A percentile compares a stretch with the other conserved stretches of the same genome.
Evolutionary conservation across 2,329 filamentous ascomycete genomes (phyloP).

Genomic region (Sphaerulina musiva): DNA sequence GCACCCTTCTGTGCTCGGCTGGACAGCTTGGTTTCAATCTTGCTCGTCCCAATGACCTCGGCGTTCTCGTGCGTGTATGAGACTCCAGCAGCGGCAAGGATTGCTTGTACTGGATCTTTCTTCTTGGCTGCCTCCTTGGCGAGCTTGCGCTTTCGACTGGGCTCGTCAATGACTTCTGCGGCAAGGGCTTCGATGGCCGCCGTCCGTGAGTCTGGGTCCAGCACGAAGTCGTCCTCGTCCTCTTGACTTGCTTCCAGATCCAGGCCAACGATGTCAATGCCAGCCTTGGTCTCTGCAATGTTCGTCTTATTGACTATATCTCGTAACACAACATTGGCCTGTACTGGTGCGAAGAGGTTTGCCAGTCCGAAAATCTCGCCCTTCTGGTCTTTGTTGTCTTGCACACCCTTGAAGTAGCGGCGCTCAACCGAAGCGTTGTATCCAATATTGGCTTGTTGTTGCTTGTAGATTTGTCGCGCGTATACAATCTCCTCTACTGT

Average conservation of each 20-base stretch:
- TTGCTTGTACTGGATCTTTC: constrained; percentile 76
- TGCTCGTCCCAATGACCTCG: constrained; percentile 87
- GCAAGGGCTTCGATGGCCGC: constrained; percentile 69
- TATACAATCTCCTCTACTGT: constrained; percentile 98
- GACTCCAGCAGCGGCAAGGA: constrained; percentile 79
- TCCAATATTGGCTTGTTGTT: constrained; percentile 96
- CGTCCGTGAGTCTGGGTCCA: constrained; percentile 47
- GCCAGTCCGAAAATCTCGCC: constrained; percentile 88
- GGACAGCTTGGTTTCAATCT: constrained; percentile 79
- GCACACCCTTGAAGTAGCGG: constrained; percentile 90
- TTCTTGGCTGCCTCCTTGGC: constrained; percentile 36
- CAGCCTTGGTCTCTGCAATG: constrained; percentile 83
- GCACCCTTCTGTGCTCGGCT: constrained; percentile 62
- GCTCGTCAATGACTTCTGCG: constrained; percentile 47
- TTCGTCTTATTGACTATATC: constrained; percentile 99
- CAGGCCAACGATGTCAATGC: constrained; percentile 71
- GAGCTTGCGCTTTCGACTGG: constrained; percentile 32
- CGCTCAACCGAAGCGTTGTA: constrained; percentile 89
- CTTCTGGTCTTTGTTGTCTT: constrained; percentile 72
- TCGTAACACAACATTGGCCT: constrained; percentile 72
- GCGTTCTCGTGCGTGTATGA: constrained; percentile 96
- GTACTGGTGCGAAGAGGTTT: constrained; percentile 79
- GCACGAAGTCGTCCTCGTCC: constrained; percentile 35
- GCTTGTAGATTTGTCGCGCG: constrained; percentile 95
- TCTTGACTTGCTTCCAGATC: constrained; percentile 63